These are phyloP conservation scores for Lipomyces oligophaga DNA, from an alignment of 805 yeast species.

Conservation along the genomic window DNA sequence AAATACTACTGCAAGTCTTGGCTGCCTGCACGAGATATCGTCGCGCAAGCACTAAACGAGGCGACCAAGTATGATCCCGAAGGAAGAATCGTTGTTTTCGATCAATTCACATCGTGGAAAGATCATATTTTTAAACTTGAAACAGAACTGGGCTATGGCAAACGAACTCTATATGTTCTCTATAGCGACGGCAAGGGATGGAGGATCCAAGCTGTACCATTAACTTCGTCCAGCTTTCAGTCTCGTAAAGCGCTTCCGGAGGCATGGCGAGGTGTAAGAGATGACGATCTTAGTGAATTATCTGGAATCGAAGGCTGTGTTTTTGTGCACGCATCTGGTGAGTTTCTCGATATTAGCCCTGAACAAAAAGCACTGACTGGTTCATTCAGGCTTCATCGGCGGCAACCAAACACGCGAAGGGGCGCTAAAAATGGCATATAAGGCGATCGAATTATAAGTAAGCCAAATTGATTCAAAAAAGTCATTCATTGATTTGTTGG, in stretches of 20 bases:
- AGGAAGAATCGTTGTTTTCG: conserved; percentile 71
- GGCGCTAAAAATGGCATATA: conserved; percentile 67
- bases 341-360: neutral
- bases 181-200: conserved; percentile 67
- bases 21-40: conserved; percentile 84
- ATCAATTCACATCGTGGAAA: conserved; percentile 90
- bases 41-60: conserved; percentile 60
- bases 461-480: neutral
- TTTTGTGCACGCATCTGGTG: conserved; percentile 71
- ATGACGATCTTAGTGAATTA: conserved; percentile 66
- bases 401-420: conserved; percentile 81
- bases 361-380: neutral
- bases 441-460: conserved; percentile 35
- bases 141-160: conserved; percentile 42
- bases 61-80: conserved; percentile 59
- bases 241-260: conserved; percentile 86
- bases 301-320: conserved; percentile 85
- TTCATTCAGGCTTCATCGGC: conserved; percentile 74
- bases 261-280: conserved; percentile 93
- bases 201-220: conserved; percentile 92
- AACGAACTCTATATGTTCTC: conserved; percentile 62
- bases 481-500: neutral
- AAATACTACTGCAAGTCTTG: conserved; percentile 75
- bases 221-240: conserved; percentile 70
- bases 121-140: conserved; percentile 81